Conservation (phyloP, 2,329 filamentous ascomycete genomes). For the Xylaria sp. region DNA sequence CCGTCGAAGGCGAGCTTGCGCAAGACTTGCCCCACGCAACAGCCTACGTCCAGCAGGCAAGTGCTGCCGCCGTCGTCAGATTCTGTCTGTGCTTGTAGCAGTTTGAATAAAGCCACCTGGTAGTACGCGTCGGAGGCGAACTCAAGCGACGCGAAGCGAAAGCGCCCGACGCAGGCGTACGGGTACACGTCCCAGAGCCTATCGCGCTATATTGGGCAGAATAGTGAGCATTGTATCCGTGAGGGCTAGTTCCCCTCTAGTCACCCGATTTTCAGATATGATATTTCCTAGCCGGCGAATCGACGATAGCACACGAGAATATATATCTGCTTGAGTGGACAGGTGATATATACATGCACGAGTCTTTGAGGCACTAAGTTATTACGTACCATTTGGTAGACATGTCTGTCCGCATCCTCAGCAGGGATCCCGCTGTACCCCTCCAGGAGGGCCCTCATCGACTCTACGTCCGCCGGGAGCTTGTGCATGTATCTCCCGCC, state of each 20-base stretch:
- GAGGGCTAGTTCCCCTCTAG: background rate
- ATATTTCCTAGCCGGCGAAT: background rate
- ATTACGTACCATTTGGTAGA: conserved; percentile 46
- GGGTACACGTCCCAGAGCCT: conserved; percentile 59
- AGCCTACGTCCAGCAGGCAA: conserved; percentile 61
- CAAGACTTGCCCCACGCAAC: conserved; percentile 62
- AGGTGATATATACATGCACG: background rate
- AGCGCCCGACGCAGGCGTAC: conserved; percentile 60
- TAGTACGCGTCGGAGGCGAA: conserved; percentile 57
- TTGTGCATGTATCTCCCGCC: conserved; percentile 43
- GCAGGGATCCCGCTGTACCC: conserved; percentile 47
- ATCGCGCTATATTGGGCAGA: conserved; percentile 53
- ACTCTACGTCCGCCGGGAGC: conserved; percentile 47
- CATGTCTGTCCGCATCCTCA: conserved; percentile 46
- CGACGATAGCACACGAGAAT: background rate
- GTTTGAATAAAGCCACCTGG: conserved; percentile 56
- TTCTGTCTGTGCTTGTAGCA: conserved; percentile 49
- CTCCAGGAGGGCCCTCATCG: conserved; percentile 44
- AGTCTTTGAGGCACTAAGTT: background rate
- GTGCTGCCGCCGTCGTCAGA: conserved; percentile 40
- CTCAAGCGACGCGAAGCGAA: conserved; percentile 60
- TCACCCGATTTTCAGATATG: background rate
- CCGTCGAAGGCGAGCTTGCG: conserved; percentile 64
- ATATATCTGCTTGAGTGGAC: background rate
- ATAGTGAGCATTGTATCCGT: conserved; percentile 12